Evolutionary conservation across 2,329 filamentous ascomycete genomes (phyloP).

Genomic region (Talaromyces amestolkiae): DNA sequence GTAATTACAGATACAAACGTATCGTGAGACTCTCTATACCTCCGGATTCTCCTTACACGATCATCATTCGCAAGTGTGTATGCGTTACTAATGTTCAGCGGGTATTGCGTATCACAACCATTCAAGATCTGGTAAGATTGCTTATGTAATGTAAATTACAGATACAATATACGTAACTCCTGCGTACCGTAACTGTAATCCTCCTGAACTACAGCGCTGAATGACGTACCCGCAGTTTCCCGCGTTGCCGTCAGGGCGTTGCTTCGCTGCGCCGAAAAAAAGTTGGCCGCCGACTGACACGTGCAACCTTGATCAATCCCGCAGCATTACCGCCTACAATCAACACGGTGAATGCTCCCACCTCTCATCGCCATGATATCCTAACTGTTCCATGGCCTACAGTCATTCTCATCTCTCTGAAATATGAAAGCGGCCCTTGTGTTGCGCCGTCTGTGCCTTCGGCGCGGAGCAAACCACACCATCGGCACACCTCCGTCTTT

Average conservation of each 20-base stretch:
- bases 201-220: background rate
- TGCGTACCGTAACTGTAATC: background rate
- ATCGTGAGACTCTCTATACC: too few relatives aligned
- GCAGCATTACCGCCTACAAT: background rate
- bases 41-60: too few relatives aligned
- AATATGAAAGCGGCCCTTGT: conserved; percentile 52
- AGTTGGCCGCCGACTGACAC: conserved; percentile 9
- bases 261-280: background rate
- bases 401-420: conserved; percentile 20
- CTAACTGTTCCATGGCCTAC: conserved; percentile 10
- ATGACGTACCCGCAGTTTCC: conserved; percentile 17
- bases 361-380: conserved; percentile 4
- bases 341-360: background rate
- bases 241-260: background rate
- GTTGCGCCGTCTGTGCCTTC: conserved; percentile 51
- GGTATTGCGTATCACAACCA: too few relatives aligned
- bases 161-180: background rate
- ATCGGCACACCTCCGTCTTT: conserved; percentile 30
- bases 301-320: background rate
- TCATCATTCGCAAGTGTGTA: too few relatives aligned
- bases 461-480: conserved; percentile 36
- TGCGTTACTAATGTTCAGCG: too few relatives aligned
- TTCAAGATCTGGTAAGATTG: background rate
- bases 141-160: background rate
- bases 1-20: background rate